Evolutionary conservation across 2,329 filamentous ascomycete species (phyloP), one percentile per base, ranked within the genome.

Genomic region (Ascochyta pisi): DNA sequence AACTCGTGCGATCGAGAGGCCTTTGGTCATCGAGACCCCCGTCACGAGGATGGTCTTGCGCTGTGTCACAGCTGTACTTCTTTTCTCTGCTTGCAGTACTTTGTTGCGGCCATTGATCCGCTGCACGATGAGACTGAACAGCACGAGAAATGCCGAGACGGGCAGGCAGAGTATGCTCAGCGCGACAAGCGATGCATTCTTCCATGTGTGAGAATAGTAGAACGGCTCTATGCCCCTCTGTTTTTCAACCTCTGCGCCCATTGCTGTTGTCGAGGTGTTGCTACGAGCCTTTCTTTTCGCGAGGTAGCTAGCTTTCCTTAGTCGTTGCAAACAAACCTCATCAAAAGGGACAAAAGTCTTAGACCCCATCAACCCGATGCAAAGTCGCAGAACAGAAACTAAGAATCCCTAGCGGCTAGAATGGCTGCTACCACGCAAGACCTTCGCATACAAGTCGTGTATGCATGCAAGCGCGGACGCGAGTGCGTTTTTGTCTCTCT

Each of bases 21-120:
- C 89, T 69, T 91, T 90, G 39, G 84, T 81, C 83, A 91, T 92
- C 41, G 86, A 85, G 3, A 92, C 81, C 2, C 90, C 89, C 0
- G 89, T 92, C 38, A 93, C 83, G 13, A 93, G 81, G 33, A 92
- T 78, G 0, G 83, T 89, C 50, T 80, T 82, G 33, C 52, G 60
- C 57, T 68, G 31, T 68, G 66, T 47, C 24, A 58, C 55, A 57
- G 58, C 50, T 42, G 42, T 51, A 27, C 42, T 34, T 42, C 26
- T 29, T 5, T 44, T 29, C 16, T 62, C 62, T 45, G 59, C 58
- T 60, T 65, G 62, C 47, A 46, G 58, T 51, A 59, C 54, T 61
- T 51, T 47, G 35, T 66, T 55, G 49, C 61, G 54, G 33, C 60
- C 45, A 40, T 57, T 46, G 53, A 62, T 34, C 51, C 49, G 57